phyloP scores from a whole-genome alignment of 495 filamentous ascomycete genomes.

The Neurospora intermedia region DNA sequence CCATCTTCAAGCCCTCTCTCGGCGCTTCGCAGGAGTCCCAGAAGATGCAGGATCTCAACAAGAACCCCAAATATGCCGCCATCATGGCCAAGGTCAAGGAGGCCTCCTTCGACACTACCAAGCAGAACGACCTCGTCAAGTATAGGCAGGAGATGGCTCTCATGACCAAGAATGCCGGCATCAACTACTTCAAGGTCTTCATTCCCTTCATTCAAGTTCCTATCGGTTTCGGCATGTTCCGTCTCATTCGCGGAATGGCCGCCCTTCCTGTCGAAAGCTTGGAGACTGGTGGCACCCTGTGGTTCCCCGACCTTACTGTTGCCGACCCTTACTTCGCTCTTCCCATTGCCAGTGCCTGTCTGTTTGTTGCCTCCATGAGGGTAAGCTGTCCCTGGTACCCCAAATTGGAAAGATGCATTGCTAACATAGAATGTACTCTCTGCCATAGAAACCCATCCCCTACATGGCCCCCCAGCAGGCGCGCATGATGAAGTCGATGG shows the following conservation, averaged over 20 bases:
- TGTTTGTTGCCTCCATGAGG: conserved; percentile 45
- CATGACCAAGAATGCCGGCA: conserved; percentile 42
- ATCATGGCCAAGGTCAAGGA: conserved; percentile 37
- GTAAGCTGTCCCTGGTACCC: conserved; percentile 31
- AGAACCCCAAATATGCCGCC: conserved; percentile 41
- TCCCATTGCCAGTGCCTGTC: conserved; percentile 42
- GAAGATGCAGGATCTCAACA: conserved; percentile 38
- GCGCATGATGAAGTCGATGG: conserved; percentile 40
- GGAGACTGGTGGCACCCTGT: conserved; percentile 53
- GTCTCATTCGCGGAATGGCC: conserved; percentile 64
- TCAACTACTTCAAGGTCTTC: conserved; percentile 42
- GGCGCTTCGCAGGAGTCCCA: conserved; percentile 48
- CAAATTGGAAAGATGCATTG: background rate
- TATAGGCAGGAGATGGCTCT: conserved; percentile 34
- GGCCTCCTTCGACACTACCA: conserved; percentile 21
- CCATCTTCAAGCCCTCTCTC: conserved; percentile 54
- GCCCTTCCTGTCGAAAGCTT: conserved; percentile 69
- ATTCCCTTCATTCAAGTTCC: conserved; percentile 56
- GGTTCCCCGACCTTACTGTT: conserved; percentile 72
- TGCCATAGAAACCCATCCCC: conserved; percentile 19
- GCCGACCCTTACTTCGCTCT: conserved; percentile 66
- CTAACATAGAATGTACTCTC: background rate
- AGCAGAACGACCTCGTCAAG: conserved; percentile 32
- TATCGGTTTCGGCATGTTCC: conserved; percentile 69
- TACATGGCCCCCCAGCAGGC: conserved; percentile 26